Conservation (phyloP, 148 eudicot genomes). For the Vaccinium vitisidaea region DNA sequence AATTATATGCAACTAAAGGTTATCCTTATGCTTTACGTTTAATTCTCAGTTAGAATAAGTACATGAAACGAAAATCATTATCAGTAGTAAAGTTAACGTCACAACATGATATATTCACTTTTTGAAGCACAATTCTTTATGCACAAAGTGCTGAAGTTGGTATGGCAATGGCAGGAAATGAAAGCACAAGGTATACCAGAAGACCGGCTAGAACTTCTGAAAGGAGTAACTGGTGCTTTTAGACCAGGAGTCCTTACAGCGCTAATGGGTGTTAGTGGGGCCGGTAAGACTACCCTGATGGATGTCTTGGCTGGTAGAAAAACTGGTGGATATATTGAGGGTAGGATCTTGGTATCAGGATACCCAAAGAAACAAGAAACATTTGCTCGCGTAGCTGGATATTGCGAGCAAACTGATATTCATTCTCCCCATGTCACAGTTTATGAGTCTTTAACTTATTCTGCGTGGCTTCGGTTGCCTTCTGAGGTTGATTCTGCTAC, state of each 20-base stretch:
- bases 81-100: neutral
- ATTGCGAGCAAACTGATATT: too few relatives aligned
- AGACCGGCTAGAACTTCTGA: slow-evolving; percentile 61
- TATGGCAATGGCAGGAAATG: slow-evolving; percentile 56
- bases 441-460: slow-evolving; percentile 69
- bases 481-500: slow-evolving; percentile 48
- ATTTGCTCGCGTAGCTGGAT: too few relatives aligned
- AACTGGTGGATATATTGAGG: slow-evolving; percentile 77
- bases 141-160: neutral
- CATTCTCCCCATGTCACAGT: slow-evolving; percentile 28
- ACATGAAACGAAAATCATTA: neutral
- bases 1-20: neutral
- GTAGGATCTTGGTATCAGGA: slow-evolving; percentile 46
- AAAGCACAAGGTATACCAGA: slow-evolving; percentile 59
- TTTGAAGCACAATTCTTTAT: neutral
- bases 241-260: slow-evolving; percentile 88
- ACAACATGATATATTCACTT: neutral
- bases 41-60: neutral
- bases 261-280: slow-evolving; percentile 88
- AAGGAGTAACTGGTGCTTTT: slow-evolving; percentile 74
- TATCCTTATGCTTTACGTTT: neutral
- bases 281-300: slow-evolving; percentile 93
- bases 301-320: slow-evolving; percentile 83
- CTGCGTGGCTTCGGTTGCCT: slow-evolving; percentile 78
- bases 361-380: too few relatives aligned